These are phyloP conservation scores for Colletotrichum tabaci DNA, from an alignment of 2,329 filamentous ascomycete genomes.

Conservation along the genomic window DNA sequence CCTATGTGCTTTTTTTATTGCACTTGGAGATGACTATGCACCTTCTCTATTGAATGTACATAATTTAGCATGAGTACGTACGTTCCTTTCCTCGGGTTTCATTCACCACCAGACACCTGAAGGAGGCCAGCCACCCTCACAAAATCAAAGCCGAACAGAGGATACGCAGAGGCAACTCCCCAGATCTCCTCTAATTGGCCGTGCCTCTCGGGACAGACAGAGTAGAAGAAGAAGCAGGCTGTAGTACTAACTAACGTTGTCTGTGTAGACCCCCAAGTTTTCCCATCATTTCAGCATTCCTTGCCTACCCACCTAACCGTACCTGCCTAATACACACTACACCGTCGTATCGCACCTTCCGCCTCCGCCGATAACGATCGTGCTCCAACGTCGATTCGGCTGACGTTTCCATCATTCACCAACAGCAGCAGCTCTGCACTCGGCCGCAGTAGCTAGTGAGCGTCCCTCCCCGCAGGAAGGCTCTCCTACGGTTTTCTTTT, in stretches of 20 bases:
- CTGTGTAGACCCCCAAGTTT: constrained; percentile 1
- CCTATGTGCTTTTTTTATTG: constrained; percentile 1
- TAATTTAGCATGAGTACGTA: constrained; percentile 35
- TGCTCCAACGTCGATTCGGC: constrained; percentile 17
- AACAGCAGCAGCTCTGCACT: neutral
- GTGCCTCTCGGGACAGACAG: neutral
- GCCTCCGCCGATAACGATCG: constrained; percentile 36
- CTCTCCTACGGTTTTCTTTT: neutral
- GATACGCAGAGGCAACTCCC: neutral
- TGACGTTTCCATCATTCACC: constrained; percentile 28
- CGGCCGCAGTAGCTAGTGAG: neutral
- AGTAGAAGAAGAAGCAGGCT: neutral
- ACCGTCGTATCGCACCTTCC: constrained; percentile 25
- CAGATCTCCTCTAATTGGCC: constrained; percentile 5
- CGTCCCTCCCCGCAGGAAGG: neutral
- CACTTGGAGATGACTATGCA: constrained; percentile 28
- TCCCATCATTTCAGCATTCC: constrained; percentile 8
- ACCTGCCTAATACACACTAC: constrained; percentile 16
- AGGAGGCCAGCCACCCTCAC: constrained; percentile 10
- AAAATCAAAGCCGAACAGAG: constrained; percentile 6
- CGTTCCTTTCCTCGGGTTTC: neutral
- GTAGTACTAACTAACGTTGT: constrained; percentile 12
- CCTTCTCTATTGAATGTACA: constrained; percentile 13
- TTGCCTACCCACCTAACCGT: neutral
- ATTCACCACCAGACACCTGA: constrained; percentile 6